Conservation (phyloP, 2,329 filamentous ascomycete genomes). For the Diaporthe citri region DNA sequence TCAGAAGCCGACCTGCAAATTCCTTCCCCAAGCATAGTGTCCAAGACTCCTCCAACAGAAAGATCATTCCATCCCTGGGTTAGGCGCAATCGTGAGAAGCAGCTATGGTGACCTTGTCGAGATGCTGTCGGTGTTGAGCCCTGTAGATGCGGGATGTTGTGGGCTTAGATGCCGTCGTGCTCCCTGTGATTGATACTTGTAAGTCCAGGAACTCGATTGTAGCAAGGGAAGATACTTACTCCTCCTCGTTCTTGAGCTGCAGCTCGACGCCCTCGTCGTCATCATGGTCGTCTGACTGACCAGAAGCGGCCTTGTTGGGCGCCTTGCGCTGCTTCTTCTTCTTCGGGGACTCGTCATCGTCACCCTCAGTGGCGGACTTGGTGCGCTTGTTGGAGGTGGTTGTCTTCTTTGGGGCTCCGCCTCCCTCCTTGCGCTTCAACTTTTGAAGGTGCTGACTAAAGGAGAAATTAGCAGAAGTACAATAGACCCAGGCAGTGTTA, state of each 20-base stretch:
- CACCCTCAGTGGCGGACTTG: slow-evolving; percentile 1
- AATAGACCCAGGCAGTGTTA: background rate
- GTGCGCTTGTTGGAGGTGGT: slow-evolving; percentile 40
- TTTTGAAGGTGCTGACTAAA: slow-evolving; percentile 53
- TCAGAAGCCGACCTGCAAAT: background rate
- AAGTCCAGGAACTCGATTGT: too few species aligned
- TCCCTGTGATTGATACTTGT: slow-evolving; percentile 35
- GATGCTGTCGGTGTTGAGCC: background rate
- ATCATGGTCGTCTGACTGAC: background rate
- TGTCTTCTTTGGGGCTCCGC: slow-evolving; percentile 38
- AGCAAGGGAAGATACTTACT: slow-evolving; percentile 17
- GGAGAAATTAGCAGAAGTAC: slow-evolving; percentile 25
- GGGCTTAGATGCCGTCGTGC: slow-evolving; percentile 10
- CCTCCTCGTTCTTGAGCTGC: slow-evolving; percentile 27
- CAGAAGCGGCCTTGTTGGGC: background rate
- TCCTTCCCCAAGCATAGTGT: background rate
- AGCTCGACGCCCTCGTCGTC: slow-evolving; percentile 24
- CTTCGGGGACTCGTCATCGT: background rate
- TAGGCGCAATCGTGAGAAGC: background rate
- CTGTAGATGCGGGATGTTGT: background rate
- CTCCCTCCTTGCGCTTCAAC: slow-evolving; percentile 47
- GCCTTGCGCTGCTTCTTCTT: slow-evolving; percentile 20
- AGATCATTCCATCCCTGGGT: background rate
- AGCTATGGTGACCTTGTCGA: slow-evolving; percentile 34
- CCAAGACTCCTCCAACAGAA: slow-evolving; percentile 18